A percentile compares a stretch with the other conserved stretches of the same genome.
Conservation (phyloP, 2,329 filamentous ascomycete species). For the Penicillium sp. region DNA sequence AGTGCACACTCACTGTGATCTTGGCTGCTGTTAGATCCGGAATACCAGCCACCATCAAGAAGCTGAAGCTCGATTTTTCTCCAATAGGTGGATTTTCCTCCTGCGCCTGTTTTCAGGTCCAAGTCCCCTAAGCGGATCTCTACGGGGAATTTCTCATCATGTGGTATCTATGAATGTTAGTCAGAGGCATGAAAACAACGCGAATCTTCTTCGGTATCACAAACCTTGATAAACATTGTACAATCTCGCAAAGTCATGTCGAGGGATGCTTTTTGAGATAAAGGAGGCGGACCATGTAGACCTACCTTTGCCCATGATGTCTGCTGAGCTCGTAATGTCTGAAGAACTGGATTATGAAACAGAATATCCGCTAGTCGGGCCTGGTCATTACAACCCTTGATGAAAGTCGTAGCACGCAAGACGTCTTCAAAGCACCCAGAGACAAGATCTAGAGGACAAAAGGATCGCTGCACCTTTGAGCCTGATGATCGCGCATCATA, state of each 20-base stretch:
- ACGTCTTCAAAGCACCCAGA: constrained; percentile 49
- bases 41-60: constrained; percentile 69
- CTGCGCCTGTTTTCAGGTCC: constrained; percentile 69
- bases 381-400: constrained; percentile 41
- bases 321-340: constrained; percentile 37
- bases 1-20: constrained; percentile 35
- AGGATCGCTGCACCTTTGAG: constrained; percentile 40
- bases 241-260: constrained; percentile 83
- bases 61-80: constrained; percentile 61
- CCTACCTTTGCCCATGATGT: constrained; percentile 36
- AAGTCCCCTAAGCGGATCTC: constrained; percentile 68
- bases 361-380: constrained; percentile 34
- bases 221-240: constrained; percentile 68
- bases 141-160: constrained; percentile 30
- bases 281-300: constrained; percentile 35
- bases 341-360: constrained; percentile 35
- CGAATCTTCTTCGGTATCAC: constrained; percentile 4
- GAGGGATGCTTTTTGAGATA: constrained; percentile 55
- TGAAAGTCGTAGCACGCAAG: constrained; percentile 41
- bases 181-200: background rate
- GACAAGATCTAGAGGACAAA: constrained; percentile 67
- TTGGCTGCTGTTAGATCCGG: constrained; percentile 37
- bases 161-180: constrained; percentile 31
- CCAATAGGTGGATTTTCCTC: constrained; percentile 70
- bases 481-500: constrained; percentile 32